These are phyloP conservation scores for Teunomyces atbi DNA, from an alignment of 805 yeast species.

Conservation along the genomic window DNA sequence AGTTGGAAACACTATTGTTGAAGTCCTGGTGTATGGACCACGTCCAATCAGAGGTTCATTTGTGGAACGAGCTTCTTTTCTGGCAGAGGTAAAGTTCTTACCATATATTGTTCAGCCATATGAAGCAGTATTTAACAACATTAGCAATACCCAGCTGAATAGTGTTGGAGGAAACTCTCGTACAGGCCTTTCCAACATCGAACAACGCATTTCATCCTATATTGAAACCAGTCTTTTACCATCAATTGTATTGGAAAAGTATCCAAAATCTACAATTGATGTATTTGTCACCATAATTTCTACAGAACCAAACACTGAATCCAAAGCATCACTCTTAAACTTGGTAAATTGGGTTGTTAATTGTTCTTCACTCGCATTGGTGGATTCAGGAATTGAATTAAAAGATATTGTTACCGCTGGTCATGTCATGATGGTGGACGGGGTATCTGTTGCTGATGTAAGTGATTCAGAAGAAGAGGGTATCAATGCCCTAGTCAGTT, in stretches of 20 bases:
- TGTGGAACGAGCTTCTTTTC: constrained; percentile 60
- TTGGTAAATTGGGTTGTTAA: constrained; percentile 55
- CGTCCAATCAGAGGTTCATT: constrained; percentile 78
- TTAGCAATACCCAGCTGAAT: constrained; percentile 13
- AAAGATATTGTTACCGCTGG: constrained; percentile 75
- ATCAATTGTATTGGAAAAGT: constrained; percentile 59
- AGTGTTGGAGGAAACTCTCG: constrained; percentile 22
- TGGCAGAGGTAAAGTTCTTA: constrained; percentile 57
- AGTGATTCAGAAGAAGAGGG: constrained; percentile 13
- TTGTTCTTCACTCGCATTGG: constrained; percentile 68
- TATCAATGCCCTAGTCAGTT: constrained; percentile 46
- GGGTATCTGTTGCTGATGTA: constrained; percentile 18
- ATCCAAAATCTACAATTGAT: constrained; percentile 89
- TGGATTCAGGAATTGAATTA: constrained; percentile 82
- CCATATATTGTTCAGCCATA: constrained; percentile 47
- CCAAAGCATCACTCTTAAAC: constrained; percentile 32
- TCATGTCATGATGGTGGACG: constrained; percentile 26
- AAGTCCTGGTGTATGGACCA: constrained; percentile 83
- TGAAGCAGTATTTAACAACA: constrained; percentile 25
- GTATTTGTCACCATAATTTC: constrained; percentile 68
- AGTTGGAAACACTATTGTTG: constrained; percentile 56
- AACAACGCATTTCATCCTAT: constrained; percentile 51
- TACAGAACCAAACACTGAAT: constrained; percentile 14
- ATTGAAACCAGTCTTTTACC: constrained; percentile 52
- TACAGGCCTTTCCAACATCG: constrained; percentile 35